Percentiles rank a stretch among this genome's conserved stretches.
These are phyloP conservation scores for Botrytis fabae DNA, from an alignment of 2,329 filamentous ascomycete species.

Conservation along the genomic window DNA sequence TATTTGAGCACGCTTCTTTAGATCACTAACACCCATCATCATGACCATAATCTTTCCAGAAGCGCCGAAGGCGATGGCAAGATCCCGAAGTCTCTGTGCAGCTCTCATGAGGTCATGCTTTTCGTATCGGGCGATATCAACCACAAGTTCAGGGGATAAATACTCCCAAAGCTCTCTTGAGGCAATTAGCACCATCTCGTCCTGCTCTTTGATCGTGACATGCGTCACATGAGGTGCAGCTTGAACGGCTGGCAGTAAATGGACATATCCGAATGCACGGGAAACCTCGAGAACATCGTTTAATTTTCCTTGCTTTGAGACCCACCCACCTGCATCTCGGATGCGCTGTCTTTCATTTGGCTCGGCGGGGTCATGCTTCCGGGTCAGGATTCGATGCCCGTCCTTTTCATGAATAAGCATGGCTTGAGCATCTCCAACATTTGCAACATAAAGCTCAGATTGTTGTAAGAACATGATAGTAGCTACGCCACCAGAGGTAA, in stretches of 20 bases:
- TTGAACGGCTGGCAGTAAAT: constrained; percentile 89
- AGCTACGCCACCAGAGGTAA: constrained; percentile 86
- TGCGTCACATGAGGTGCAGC: constrained; percentile 83
- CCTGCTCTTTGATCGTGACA: constrained; percentile 77
- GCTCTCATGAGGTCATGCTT: constrained; percentile 90
- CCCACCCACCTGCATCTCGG: constrained; percentile 90
- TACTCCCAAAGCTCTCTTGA: constrained; percentile 96
- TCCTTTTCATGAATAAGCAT: constrained; percentile 91
- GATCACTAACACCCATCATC: constrained; percentile 90
- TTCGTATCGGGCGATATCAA: constrained; percentile 86
- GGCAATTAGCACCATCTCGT: constrained; percentile 90
- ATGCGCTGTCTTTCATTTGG: constrained; percentile 82
- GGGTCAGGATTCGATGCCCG: constrained; percentile 77
- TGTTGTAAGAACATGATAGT: constrained; percentile 88
- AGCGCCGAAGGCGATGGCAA: constrained; percentile 93
- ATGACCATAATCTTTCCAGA: constrained; percentile 98
- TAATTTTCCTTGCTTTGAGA: constrained; percentile 88
- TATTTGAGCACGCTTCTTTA: constrained; percentile 82
- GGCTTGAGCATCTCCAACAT: constrained; percentile 94
- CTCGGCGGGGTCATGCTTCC: constrained; percentile 92
- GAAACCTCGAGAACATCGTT: constrained; percentile 92
- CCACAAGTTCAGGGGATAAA: constrained; percentile 82
- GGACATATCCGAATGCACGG: constrained; percentile 90
- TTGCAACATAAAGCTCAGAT: constrained; percentile 89
- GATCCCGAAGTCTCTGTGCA: constrained; percentile 88